These are phyloP conservation scores for Komagataella mondaviorum DNA, from an alignment of 805 yeast species.

Conservation along the genomic window DNA sequence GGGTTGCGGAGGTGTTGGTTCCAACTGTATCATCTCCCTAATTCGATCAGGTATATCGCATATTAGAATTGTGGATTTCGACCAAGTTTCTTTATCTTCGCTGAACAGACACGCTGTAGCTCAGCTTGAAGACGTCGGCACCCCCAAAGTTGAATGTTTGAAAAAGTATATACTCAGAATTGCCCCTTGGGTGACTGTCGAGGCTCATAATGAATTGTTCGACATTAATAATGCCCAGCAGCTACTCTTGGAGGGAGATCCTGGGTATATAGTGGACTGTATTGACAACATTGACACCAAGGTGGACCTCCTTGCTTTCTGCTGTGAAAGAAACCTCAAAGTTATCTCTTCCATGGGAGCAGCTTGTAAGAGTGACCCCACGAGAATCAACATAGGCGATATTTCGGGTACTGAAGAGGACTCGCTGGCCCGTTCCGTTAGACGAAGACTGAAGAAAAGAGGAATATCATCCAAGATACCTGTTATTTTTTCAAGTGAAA, in stretches of 20 bases:
- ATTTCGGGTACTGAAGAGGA: slow-evolving; percentile 87
- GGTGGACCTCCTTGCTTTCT: slow-evolving; percentile 72
- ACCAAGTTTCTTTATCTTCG: slow-evolving; percentile 87
- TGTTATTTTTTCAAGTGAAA: slow-evolving; percentile 86
- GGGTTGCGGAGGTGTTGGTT: slow-evolving; percentile 98
- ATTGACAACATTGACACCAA: slow-evolving; percentile 97
- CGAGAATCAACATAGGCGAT: slow-evolving; percentile 82
- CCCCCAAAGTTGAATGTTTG: slow-evolving; percentile 75
- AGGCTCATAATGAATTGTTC: slow-evolving; percentile 71
- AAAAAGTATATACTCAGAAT: slow-evolving; percentile 51
- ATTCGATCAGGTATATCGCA: slow-evolving; percentile 82
- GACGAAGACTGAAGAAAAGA: slow-evolving; percentile 68
- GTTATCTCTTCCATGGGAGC: slow-evolving; percentile 95
- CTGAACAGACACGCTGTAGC: slow-evolving; percentile 94
- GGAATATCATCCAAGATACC: slow-evolving; percentile 73
- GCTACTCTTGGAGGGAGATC: slow-evolving; percentile 40
- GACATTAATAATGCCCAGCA: slow-evolving; percentile 49
- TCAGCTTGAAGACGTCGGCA: slow-evolving; percentile 82
- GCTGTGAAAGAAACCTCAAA: slow-evolving; percentile 44
- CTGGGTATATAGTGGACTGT: slow-evolving; percentile 83
- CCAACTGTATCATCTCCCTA: slow-evolving; percentile 88
- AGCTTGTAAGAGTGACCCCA: slow-evolving; percentile 91
- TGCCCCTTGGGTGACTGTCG: slow-evolving; percentile 92
- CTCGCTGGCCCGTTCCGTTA: slow-evolving; percentile 76
- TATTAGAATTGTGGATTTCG: slow-evolving; percentile 80